Evolutionary conservation across 345 rosid genomes (phyloP), one percentile per base, ranked within the genome.

Genomic region (Sapria himalayana): DNA sequence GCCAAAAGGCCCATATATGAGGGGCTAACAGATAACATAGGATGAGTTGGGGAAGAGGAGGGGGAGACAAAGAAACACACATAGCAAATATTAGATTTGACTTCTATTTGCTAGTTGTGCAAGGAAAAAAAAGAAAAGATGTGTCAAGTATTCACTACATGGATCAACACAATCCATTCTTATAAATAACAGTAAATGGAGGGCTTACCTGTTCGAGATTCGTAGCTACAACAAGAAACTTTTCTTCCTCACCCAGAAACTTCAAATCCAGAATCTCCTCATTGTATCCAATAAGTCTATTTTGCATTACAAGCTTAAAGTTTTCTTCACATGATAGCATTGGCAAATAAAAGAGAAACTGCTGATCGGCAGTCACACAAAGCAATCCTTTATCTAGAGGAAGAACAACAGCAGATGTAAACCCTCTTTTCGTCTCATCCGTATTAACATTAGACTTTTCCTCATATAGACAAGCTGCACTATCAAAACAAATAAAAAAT

Each of bases 291-390:
- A 89, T 72, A 42, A 89, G 78, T 57, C 94, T 78, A 72, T 69
- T 78, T 56, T 48, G 61, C 37, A 78, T 44, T 4, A 50, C 55
- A 47, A 81, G 46, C 12, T 53, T 60, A 27, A 60, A 45, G 23
- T 33, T 58, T 47, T 69, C 80, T 49, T 73, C 77, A 36, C 39
- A 25, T 34, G 57, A 39, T 50, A 55, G 72, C 43, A 37, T 49
- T 9, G 64, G 56, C 33, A 55, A 48, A 56, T 86, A 86, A 52
- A 76, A 55, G 15, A 81, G 60, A 51, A 86, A 70, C 54, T 86
- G 92, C 59, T 86, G 92, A 68, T 86, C 94, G 45, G 92, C 97
- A 36, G 91, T 81, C 62, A 70, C 94, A 55, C 94, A 86, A 42
- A 86, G 70, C 57, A 86, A 59, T 35, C 89, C 97, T 52, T 44